Base-by-base conservation (phyloP, 805 yeast species). In the Hanseniaspora lindneri region DNA sequence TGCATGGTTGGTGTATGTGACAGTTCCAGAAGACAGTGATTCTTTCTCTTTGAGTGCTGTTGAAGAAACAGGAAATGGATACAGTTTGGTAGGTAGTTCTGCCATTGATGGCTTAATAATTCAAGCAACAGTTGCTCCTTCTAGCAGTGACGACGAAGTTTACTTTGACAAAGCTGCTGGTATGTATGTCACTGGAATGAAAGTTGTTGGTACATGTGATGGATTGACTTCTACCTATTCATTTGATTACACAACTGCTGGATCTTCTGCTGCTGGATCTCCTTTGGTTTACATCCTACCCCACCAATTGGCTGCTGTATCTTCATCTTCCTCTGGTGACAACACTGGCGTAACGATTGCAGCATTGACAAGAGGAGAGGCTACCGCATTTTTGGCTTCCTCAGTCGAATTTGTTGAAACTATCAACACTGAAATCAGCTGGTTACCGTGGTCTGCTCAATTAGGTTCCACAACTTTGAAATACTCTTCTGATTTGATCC, bases 91-190 rank as follows among this genome's bases (percentile, higher is more conserved):
- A 41, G 78, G 67, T 34, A 55, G 68, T 44, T 24, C 54, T 35
- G 52, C 67, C 30, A 54, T 69, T 53, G 61, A 65, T 53, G 65
- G 69, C 7, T 56, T 66, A 27, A 60, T 74, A 35, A 59, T 77
- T 16, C 83, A 79, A 62, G 62, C 73, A 9, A 80, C 79, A 2
- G 66, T 67, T 39, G 66, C 76, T 9, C 70, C 76, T 24, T 59
- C 57, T 7, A 60, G 56, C n/a, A 50, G 60, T 41, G 53, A 55
- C 9, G 59, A 62, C 28, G 75, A 71, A 21, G 60, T 65, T 7
- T 64, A 60, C 53, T 78, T 79, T 58, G 88, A 80, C 60, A 55
- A 65, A 37, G 76, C 82, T 19, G 88, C 92, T 35, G 94, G 94
- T 35, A 66, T 70, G 54, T 83, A 79, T 58, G 76, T 74, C 3